Evolutionary conservation across 1,284 basidiomycete species (phyloP).

Genomic region (Pascua sp.): DNA sequence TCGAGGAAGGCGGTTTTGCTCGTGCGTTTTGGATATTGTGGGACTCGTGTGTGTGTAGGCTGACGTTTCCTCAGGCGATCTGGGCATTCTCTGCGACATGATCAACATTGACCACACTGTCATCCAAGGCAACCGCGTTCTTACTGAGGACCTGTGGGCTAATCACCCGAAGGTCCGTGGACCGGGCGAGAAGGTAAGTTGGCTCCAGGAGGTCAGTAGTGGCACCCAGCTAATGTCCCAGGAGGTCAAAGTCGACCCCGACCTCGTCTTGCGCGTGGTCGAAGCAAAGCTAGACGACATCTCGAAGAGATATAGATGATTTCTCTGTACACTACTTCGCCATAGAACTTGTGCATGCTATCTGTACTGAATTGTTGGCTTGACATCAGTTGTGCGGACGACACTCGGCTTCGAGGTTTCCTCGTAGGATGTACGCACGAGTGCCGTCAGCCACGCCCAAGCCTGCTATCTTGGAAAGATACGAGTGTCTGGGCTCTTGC

Average conservation of each 20-base stretch:
- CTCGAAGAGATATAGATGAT: no score
- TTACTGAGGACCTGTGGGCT: slow-evolving; percentile 6
- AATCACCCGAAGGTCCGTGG: slow-evolving; percentile 2
- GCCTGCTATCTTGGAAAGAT: no score
- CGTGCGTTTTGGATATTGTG: slow-evolving; percentile 21
- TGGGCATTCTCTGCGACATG: slow-evolving; percentile 27
- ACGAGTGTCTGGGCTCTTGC: no score
- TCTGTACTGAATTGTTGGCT: no score
- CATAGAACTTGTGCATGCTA: no score
- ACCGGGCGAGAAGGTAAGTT: slow-evolving; percentile 4
- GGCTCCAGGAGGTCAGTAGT: not conserved
- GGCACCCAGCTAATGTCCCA: not conserved
- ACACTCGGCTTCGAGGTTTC: no score
- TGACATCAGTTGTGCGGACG: no score
- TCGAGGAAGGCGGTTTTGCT: slow-evolving; percentile 26
- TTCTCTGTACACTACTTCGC: no score
- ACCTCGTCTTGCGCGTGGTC: slow-evolving; percentile 16
- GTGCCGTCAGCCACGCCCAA: no score
- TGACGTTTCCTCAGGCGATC: slow-evolving; percentile 24
- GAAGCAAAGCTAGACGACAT: slow-evolving; percentile 5
- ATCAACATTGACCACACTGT: slow-evolving; percentile 34
- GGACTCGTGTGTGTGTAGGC: not conserved
- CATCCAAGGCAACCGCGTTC: slow-evolving; percentile 22
- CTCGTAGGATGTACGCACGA: no score
- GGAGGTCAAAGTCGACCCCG: slow-evolving; percentile 8